Evolutionary conservation across 345 rosid species (phyloP).

Genomic region (Iberis pinnata): DNA sequence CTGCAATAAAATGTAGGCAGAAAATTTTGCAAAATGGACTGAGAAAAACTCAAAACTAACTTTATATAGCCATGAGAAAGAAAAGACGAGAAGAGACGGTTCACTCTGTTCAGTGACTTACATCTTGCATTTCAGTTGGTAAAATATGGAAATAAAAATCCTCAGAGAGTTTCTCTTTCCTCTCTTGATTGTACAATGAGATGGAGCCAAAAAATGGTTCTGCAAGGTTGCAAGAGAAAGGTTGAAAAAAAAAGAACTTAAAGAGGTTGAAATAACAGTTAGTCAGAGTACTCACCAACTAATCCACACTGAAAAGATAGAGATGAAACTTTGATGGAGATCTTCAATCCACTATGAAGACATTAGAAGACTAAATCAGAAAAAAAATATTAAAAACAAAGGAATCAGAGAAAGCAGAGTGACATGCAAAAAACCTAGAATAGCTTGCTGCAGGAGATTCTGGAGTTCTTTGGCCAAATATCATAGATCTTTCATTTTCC

Average conservation of each 20-base stretch:
- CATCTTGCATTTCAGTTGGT: constrained; percentile 79
- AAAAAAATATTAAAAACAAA: background rate
- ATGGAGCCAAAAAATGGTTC: constrained; percentile 96
- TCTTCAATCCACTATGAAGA: constrained; percentile 77
- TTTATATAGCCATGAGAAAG: constrained; percentile 5
- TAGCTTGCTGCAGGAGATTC: constrained; percentile 59
- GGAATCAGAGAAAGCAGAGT: background rate
- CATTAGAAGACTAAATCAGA: constrained; percentile 1
- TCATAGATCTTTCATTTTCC: constrained; percentile 91
- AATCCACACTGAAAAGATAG: constrained; percentile 84
- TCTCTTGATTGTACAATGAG: constrained; percentile 81
- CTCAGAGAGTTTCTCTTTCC: constrained; percentile 91
- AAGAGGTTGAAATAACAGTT: constrained; percentile 6
- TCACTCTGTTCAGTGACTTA: constrained; percentile 34
- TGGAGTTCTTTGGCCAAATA: constrained; percentile 85
- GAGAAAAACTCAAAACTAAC: background rate
- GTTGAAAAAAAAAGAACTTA: constrained; percentile 23
- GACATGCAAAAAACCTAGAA: constrained; percentile 47
- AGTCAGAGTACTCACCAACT: constrained; percentile 52
- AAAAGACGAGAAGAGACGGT: background rate
- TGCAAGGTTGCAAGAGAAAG: constrained; percentile 34
- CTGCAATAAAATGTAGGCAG: constrained; percentile 35
- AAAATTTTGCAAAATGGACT: constrained; percentile 1
- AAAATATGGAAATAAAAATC: constrained; percentile 67
- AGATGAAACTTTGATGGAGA: constrained; percentile 81